phyloP scores from a whole-genome alignment of 768 basidiomycete species.

The Strobilomyces confusus region DNA sequence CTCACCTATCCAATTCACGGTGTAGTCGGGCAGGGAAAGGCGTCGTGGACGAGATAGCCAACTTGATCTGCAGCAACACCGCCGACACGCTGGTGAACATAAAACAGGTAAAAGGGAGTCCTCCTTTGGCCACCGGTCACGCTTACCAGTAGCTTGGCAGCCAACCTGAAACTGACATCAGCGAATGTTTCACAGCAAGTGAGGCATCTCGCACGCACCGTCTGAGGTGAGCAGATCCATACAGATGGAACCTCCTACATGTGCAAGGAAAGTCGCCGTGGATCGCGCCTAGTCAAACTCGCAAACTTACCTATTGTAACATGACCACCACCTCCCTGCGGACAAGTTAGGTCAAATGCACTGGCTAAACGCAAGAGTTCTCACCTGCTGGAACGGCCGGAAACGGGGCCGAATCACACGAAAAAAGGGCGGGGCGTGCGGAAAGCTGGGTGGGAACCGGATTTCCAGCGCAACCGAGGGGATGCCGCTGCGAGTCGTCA shows the following conservation, averaged over 20 bases:
- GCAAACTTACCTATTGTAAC: conserved; percentile 50
- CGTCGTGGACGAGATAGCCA: conserved; percentile 66
- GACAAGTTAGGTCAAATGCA: background rate
- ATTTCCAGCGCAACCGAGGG: conserved; percentile 72
- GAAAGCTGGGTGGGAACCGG: conserved; percentile 62
- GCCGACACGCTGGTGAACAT: conserved; percentile 32
- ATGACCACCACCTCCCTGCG: conserved; percentile 61
- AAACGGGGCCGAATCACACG: conserved; percentile 72
- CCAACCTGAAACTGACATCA: conserved; percentile 33
- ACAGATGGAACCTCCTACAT: conserved; percentile 67
- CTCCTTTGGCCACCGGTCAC: background rate
- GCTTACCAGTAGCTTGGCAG: conserved; percentile 60
- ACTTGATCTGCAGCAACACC: conserved; percentile 58
- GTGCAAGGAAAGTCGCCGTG: background rate
- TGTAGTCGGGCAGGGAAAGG: conserved; percentile 56
- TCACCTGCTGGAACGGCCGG: conserved; percentile 55
- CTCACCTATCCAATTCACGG: conserved; percentile 47
- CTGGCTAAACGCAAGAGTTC: background rate
- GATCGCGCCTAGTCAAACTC: background rate
- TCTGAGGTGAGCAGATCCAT: conserved; percentile 69
- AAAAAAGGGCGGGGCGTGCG: conserved; percentile 72
- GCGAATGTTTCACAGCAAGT: background rate
- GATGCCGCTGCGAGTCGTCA: conserved; percentile 38
- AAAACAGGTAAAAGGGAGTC: background rate
- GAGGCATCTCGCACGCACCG: conserved; percentile 26